A percentile compares a stretch with the other conserved stretches of the same genome.
These are phyloP conservation scores for Candida manassasensis DNA, from an alignment of 805 yeast species.

Conservation along the genomic window DNA sequence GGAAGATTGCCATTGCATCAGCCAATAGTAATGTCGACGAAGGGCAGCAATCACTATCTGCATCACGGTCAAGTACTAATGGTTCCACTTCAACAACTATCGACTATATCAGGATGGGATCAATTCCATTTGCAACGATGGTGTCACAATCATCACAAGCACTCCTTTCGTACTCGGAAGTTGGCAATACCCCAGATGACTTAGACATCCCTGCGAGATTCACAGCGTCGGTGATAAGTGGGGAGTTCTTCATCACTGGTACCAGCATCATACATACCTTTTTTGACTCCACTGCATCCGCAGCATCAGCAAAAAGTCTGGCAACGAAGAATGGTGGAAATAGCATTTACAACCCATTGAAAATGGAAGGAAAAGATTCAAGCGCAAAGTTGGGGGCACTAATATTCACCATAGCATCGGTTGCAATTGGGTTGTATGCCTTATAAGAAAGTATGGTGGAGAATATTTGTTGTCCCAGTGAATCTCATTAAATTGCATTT, in stretches of 20 bases:
- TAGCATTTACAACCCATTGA: not conserved
- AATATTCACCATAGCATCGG: too few relatives aligned
- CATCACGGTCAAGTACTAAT: not conserved
- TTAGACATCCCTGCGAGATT: slow-evolving; percentile 20
- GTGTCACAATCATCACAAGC: not conserved
- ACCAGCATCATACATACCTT: not conserved
- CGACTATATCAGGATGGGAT: slow-evolving; percentile 34
- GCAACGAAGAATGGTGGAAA: not conserved
- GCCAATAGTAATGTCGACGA: slow-evolving; percentile 22
- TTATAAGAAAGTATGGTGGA: too few relatives aligned
- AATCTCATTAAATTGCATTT: too few relatives aligned
- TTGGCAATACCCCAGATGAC: not conserved
- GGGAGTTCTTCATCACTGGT: not conserved
- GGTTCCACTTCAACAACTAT: slow-evolving; percentile 11
- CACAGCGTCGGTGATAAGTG: slow-evolving; percentile 12
- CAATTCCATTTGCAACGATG: slow-evolving; percentile 48
- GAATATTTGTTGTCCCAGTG: too few relatives aligned
- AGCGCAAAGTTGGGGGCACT: not conserved
- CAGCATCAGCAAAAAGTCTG: slow-evolving; percentile 1
- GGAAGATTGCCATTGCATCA: slow-evolving; percentile 52
- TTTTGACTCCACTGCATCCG: slow-evolving; percentile 1
- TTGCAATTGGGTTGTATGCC: too few relatives aligned
- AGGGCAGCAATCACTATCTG: not conserved
- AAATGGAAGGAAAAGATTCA: not conserved
- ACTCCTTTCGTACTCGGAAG: slow-evolving; percentile 2